These are phyloP conservation scores for Fraxinus xanthoxyloides DNA, from an alignment of 305 asterid genomes.

Conservation along the genomic window DNA sequence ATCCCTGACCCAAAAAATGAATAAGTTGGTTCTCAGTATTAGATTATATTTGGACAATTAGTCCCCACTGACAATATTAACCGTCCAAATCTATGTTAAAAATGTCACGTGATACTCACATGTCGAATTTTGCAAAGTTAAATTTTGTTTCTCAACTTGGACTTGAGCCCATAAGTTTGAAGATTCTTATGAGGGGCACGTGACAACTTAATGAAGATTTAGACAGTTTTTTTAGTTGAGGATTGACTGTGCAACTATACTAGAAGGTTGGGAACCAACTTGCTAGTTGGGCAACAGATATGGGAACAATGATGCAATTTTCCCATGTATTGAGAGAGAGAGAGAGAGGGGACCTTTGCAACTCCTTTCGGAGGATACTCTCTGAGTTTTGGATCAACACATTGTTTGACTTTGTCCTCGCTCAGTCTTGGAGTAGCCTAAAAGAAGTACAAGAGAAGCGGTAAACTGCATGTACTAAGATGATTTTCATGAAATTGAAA, in stretches of 20 bases:
- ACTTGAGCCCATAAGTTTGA: background rate
- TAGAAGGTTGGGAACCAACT: background rate
- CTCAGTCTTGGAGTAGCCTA: conserved; percentile 66
- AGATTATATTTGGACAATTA: background rate
- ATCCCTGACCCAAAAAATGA: background rate
- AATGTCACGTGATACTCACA: background rate
- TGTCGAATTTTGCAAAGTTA: background rate
- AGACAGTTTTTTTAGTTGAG: background rate
- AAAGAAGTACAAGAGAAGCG: background rate
- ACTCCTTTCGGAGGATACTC: conserved; percentile 60
- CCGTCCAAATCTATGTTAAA: background rate
- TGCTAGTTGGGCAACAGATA: background rate
- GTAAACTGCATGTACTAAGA: background rate
- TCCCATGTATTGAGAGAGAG: background rate
- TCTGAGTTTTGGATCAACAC: conserved; percentile 56
- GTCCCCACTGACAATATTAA: background rate
- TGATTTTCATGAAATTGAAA: background rate
- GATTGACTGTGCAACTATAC: background rate
- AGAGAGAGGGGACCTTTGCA: conserved; percentile 45
- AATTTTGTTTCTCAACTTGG: background rate
- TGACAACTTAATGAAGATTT: background rate
- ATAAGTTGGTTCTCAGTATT: background rate
- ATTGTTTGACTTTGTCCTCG: conserved; percentile 61
- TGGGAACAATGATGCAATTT: background rate
- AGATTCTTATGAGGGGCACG: background rate